Evolutionary conservation across 23 red algal species (phyloP).

Genomic region (Pyropia yezoensis): DNA sequence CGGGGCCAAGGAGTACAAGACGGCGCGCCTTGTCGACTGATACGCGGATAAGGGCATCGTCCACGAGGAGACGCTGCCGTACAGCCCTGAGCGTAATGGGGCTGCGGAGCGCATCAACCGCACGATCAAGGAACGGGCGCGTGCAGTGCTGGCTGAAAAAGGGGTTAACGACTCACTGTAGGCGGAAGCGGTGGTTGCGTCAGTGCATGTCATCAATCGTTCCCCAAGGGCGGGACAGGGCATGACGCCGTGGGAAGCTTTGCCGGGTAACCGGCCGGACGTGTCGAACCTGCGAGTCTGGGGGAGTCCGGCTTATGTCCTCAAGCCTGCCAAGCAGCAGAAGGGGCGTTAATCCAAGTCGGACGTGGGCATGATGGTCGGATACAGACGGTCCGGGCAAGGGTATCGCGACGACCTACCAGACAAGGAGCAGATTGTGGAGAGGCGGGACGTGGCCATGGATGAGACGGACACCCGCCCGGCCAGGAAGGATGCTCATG

Average conservation of each 20-base stretch:
- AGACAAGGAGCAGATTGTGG: background rate
- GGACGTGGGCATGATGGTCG: slow-evolving; percentile 6
- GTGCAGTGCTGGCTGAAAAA: slow-evolving; percentile 1
- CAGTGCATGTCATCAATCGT: slow-evolving; percentile 8
- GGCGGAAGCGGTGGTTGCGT: slow-evolving; percentile 24
- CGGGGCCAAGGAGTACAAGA: slow-evolving; percentile 3
- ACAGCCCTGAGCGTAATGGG: slow-evolving; percentile 24
- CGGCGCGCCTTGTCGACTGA: background rate
- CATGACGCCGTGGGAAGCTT: slow-evolving; percentile 20
- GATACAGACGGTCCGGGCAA: background rate
- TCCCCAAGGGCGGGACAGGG: background rate
- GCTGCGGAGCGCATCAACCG: slow-evolving; percentile 23
- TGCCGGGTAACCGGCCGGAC: slow-evolving; percentile 5
- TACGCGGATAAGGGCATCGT: slow-evolving; percentile 11
- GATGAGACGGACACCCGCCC: background rate
- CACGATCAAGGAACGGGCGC: slow-evolving; percentile 28
- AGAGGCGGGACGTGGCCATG: slow-evolving; percentile 3
- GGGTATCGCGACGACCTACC: too few species aligned
- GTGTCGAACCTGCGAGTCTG: slow-evolving; percentile 2
- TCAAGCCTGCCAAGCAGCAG: slow-evolving; percentile 4
- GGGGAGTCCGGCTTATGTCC: background rate
- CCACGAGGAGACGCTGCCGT: slow-evolving; percentile 19
- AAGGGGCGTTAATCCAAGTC: background rate
- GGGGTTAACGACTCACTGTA: background rate
- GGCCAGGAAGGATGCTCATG: background rate